Percentiles rank a stretch among this genome's conserved stretches.
Conservation (phyloP, 164 flowering plant genomes). For the Dillenia suffruticosa region DNA sequence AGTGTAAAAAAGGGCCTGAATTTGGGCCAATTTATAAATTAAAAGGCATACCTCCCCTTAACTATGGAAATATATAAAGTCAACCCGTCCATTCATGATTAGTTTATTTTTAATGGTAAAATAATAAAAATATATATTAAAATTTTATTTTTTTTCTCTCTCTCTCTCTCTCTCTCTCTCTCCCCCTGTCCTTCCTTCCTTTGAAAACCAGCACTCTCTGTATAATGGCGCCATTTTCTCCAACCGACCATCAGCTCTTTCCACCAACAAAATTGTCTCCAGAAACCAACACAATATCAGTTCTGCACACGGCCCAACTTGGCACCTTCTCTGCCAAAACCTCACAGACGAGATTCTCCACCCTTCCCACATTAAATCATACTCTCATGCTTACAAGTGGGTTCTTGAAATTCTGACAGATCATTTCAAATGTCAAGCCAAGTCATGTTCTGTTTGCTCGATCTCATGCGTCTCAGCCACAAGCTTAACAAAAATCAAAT, state of each 20-base stretch:
- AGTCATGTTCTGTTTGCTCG: conserved; percentile 29
- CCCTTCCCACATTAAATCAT: conserved; percentile 29
- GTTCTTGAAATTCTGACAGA: conserved; percentile 17
- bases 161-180: conserved; percentile 27
- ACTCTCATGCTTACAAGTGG: conserved; percentile 21
- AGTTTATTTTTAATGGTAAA: no score
- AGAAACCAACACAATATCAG: conserved; percentile 22
- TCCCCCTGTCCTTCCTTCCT: no score
- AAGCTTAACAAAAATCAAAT: conserved; percentile 24
- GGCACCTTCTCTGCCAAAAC: conserved; percentile 44
- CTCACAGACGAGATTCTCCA: conserved; percentile 29
- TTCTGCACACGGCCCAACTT: conserved; percentile 32
- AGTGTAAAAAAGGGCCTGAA: no score
- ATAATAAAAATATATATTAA: no score
- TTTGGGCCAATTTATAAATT: no score
- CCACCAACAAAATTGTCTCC: conserved; percentile 7
- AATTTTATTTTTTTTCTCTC: not conserved
- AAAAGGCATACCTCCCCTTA: no score
- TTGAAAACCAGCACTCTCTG: conserved; percentile 39
- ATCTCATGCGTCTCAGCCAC: conserved; percentile 45
- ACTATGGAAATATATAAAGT: no score
- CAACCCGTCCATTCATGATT: no score
- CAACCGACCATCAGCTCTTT: conserved; percentile 19
- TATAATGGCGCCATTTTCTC: conserved; percentile 35
- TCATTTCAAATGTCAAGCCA: conserved; percentile 3